phyloP scores from a whole-genome alignment of 768 basidiomycete species.

The Mycena latifolia region DNA sequence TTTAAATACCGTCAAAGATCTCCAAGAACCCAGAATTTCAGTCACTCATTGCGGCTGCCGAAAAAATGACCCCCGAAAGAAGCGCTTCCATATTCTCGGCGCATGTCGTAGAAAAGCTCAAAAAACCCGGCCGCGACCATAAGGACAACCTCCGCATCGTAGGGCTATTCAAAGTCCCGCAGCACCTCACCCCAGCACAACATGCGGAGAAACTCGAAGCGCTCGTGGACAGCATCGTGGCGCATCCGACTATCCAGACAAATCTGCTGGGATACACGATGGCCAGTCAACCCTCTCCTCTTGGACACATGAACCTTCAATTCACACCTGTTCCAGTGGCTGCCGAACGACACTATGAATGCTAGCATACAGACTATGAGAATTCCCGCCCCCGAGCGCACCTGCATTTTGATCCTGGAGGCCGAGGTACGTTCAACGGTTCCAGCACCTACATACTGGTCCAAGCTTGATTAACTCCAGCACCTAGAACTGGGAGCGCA shows the following conservation, averaged over 20 bases:
- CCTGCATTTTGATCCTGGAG: constrained; percentile 1
- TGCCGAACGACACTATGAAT: not conserved
- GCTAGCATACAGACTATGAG: too few relatives aligned
- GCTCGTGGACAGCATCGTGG: constrained; percentile 11
- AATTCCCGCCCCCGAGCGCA: constrained; percentile 2
- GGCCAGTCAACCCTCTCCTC: constrained; percentile 12
- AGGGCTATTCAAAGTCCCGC: constrained; percentile 15
- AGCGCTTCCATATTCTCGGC: constrained; percentile 16
- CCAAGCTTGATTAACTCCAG: not conserved
- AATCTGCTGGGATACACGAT: constrained; percentile 13
- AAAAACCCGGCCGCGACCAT: constrained; percentile 15
- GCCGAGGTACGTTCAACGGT: constrained; percentile 1
- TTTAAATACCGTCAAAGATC: constrained; percentile 12
- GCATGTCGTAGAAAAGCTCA: constrained; percentile 12
- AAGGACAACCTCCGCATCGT: constrained; percentile 13
- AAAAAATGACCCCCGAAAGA: constrained; percentile 15
- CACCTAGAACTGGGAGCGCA: not conserved
- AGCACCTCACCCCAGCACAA: constrained; percentile 12
- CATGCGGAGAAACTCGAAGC: constrained; percentile 12
- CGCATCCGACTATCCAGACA: constrained; percentile 11
- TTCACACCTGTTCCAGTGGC: constrained; percentile 4
- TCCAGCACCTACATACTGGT: not conserved
- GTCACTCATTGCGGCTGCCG: constrained; percentile 15
- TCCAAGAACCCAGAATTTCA: constrained; percentile 14
- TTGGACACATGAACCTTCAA: constrained; percentile 1